Evolutionary conservation across 2,329 filamentous ascomycete genomes (phyloP).

Genomic region (Moelleriella libera): DNA sequence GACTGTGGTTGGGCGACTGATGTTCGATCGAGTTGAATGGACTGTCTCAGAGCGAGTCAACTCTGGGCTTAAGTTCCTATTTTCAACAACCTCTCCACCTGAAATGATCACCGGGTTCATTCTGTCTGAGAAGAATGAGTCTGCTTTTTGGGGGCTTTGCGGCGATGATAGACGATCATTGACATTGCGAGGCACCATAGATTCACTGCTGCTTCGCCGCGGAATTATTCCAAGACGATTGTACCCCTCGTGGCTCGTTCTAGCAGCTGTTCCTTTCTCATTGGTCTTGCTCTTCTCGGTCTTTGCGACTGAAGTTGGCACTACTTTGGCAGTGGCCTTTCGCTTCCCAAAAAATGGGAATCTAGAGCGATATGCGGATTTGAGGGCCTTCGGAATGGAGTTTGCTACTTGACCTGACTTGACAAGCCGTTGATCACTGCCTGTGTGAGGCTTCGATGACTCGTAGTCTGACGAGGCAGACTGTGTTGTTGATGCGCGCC

Average conservation of each 20-base stretch:
- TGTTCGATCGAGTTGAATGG: neutral
- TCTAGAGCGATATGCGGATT: neutral
- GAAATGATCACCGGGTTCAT: slow-evolving; percentile 54
- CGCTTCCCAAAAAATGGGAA: neutral
- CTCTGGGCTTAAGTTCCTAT: slow-evolving; percentile 32
- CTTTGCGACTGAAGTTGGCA: slow-evolving; percentile 10
- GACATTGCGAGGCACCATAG: slow-evolving; percentile 30
- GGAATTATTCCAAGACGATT: slow-evolving; percentile 48
- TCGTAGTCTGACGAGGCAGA: neutral
- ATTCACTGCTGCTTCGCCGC: slow-evolving; percentile 48
- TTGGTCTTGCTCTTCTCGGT: slow-evolving; percentile 9
- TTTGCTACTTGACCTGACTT: neutral
- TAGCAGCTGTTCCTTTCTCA: slow-evolving; percentile 72
- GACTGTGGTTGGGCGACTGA: neutral
- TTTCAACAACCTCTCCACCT: slow-evolving; percentile 47
- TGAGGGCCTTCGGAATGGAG: too few species aligned
- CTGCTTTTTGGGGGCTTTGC: slow-evolving; percentile 34
- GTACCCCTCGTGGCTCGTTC: slow-evolving; percentile 89
- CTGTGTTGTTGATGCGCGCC: neutral
- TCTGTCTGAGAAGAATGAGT: slow-evolving; percentile 45
- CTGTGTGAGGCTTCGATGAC: too few species aligned
- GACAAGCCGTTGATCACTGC: neutral
- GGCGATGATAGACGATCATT: slow-evolving; percentile 31
- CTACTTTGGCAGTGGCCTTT: neutral
- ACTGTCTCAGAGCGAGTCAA: slow-evolving; percentile 33